Percentiles rank a stretch among this genome's conserved stretches.
Evolutionary conservation across 495 filamentous ascomycete species (phyloP).

Genomic region (Annulohypoxylon moriforme): DNA sequence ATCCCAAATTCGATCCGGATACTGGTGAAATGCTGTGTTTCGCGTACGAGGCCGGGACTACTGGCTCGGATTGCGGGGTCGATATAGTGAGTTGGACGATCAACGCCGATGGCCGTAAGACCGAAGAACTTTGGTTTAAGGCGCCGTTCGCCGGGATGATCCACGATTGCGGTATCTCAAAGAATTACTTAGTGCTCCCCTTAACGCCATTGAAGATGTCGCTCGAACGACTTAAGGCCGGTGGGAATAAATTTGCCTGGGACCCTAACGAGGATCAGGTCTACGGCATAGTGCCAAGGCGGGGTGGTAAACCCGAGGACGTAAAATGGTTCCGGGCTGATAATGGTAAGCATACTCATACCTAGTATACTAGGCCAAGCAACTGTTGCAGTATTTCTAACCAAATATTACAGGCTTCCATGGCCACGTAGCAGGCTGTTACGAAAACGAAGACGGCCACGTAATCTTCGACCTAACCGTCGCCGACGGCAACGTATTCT

Average conservation of each 20-base stretch:
- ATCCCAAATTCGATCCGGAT: constrained; percentile 69
- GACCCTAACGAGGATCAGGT: constrained; percentile 63
- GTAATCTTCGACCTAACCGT: constrained; percentile 67
- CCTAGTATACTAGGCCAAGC: not conserved
- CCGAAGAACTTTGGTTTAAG: constrained; percentile 60
- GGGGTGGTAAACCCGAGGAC: constrained; percentile 60
- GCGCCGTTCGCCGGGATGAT: constrained; percentile 67
- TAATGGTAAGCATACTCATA: constrained; percentile 52
- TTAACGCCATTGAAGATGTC: constrained; percentile 64
- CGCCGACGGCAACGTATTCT: constrained; percentile 67
- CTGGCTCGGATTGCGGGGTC: constrained; percentile 55
- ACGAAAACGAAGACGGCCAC: constrained; percentile 60
- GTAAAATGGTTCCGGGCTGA: constrained; percentile 61
- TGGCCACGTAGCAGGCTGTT: constrained; percentile 63
- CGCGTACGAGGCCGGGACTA: constrained; percentile 64
- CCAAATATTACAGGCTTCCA: constrained; percentile 53
- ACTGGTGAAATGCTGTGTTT: constrained; percentile 69
- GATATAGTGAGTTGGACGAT: constrained; percentile 65
- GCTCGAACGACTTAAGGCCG: constrained; percentile 63
- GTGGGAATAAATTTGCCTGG: constrained; percentile 68
- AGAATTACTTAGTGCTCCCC: constrained; percentile 65
- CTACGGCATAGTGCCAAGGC: constrained; percentile 62
- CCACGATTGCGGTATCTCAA: constrained; percentile 64
- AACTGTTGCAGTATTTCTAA: not conserved
- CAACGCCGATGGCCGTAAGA: constrained; percentile 54